A percentile compares a stretch with the other conserved stretches of the same genome.
These are phyloP conservation scores for Ustilago esculenta DNA, from an alignment of 1,284 basidiomycete genomes.

Conservation along the genomic window DNA sequence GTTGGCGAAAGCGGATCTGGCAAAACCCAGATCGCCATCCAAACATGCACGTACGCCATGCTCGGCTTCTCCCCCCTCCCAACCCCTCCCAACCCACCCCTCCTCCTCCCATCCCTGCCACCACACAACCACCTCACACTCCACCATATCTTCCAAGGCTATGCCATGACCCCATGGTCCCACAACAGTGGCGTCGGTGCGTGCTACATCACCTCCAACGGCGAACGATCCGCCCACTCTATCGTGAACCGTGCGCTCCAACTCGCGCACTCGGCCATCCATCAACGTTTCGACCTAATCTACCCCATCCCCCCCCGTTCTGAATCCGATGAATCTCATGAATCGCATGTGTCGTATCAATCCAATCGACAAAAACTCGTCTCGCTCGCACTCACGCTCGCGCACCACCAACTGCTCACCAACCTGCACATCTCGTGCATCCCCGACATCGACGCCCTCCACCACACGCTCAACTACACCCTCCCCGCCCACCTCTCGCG, in stretches of 20 bases:
- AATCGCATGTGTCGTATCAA: too few relatives aligned
- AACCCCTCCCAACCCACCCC: not conserved
- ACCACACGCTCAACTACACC: conserved; percentile 55
- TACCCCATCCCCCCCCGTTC: too few relatives aligned
- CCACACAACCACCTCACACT: not conserved
- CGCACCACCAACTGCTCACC: conserved; percentile 13
- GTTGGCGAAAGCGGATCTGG: conserved; percentile 59
- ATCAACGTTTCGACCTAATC: conserved; percentile 8
- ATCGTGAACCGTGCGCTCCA: conserved; percentile 30
- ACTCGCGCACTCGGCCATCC: conserved; percentile 13
- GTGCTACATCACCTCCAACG: conserved; percentile 41
- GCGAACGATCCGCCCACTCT: conserved; percentile 28
- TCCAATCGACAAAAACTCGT: conserved; percentile 11
- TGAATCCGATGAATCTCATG: too few relatives aligned
- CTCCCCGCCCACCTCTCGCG: conserved; percentile 42
- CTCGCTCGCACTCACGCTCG: conserved; percentile 18
- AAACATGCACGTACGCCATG: conserved; percentile 44
- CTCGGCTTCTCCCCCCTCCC: conserved; percentile 28
- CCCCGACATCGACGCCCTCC: conserved; percentile 34
- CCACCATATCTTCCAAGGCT: conserved; percentile 12
- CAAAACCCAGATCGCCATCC: conserved; percentile 57
- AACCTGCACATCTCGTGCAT: conserved; percentile 44
- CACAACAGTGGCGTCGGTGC: conserved; percentile 1
- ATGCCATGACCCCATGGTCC: conserved; percentile 8
- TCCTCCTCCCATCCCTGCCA: too few relatives aligned